phyloP scores from a whole-genome alignment of 768 basidiomycete genomes.

The Auriscalpium orientale region DNA sequence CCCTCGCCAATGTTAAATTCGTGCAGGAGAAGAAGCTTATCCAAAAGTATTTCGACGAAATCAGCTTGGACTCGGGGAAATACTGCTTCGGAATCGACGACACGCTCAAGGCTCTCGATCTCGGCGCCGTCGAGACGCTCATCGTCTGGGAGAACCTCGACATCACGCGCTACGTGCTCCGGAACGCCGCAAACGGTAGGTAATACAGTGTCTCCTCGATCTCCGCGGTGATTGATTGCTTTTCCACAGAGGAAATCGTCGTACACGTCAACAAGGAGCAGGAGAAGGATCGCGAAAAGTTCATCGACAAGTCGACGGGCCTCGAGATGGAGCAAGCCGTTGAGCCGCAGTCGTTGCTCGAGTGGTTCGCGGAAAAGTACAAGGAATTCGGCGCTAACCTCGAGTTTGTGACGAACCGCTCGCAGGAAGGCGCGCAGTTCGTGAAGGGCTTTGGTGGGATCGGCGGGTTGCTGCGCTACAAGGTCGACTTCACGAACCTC shows the following conservation, averaged over 20 bases:
- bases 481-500: slow-evolving; percentile 90
- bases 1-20: slow-evolving; percentile 96
- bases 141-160: slow-evolving; percentile 99
- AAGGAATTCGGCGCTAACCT: slow-evolving; percentile 94
- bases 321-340: slow-evolving; percentile 86
- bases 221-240: not conserved
- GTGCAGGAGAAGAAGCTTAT: slow-evolving; percentile 98
- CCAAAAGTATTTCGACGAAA: slow-evolving; percentile 98
- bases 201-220: not conserved
- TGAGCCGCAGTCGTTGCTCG: slow-evolving; percentile 84
- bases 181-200: slow-evolving; percentile 86
- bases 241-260: slow-evolving; percentile 67
- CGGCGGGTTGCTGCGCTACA: slow-evolving; percentile 92
- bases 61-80: slow-evolving; percentile 92
- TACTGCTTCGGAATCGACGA: slow-evolving; percentile 98
- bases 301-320: slow-evolving; percentile 90
- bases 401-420: slow-evolving; percentile 93
- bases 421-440: slow-evolving; percentile 96
- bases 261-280: slow-evolving; percentile 74
- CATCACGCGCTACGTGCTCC: slow-evolving; percentile 77
- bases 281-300: slow-evolving; percentile 92
- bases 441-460: slow-evolving; percentile 99
- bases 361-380: slow-evolving; percentile 99
- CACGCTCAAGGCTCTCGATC: slow-evolving; percentile 91
- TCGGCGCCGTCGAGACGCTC: slow-evolving; percentile 94